Conservation (phyloP, 768 basidiomycete genomes). For the Tricholoma sp. region DNA sequence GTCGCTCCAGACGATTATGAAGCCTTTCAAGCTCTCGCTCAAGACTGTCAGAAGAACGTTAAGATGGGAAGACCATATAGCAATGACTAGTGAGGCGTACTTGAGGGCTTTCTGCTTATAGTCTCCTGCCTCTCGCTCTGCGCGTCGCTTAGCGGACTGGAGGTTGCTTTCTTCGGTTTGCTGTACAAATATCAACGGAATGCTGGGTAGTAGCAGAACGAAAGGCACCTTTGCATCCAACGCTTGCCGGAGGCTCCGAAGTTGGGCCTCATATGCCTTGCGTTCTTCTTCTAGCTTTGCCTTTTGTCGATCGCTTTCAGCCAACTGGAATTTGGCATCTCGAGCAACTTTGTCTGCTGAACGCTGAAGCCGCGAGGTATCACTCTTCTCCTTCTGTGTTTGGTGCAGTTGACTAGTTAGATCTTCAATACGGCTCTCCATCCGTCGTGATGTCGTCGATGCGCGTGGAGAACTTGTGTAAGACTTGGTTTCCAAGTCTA, state of each 20-base stretch:
- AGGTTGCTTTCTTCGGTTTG: conserved; percentile 68
- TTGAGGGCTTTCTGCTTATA: conserved; percentile 64
- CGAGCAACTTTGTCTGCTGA: conserved; percentile 32
- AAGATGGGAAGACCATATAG: conserved; percentile 1
- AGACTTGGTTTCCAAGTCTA: conserved; percentile 78
- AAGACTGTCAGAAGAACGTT: conserved; percentile 31
- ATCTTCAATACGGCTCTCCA: conserved; percentile 71
- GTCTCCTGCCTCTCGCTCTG: conserved; percentile 72
- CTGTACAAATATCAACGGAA: conserved; percentile 28
- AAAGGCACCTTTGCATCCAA: conserved; percentile 55
- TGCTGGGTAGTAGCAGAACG: neutral
- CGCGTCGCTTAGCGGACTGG: conserved; percentile 66
- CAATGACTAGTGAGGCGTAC: conserved; percentile 32
- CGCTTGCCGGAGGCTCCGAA: conserved; percentile 48
- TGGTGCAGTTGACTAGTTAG: conserved; percentile 55
- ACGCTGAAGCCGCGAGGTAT: conserved; percentile 39
- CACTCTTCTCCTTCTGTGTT: conserved; percentile 41
- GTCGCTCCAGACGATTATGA: conserved; percentile 58
- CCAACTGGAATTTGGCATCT: conserved; percentile 49
- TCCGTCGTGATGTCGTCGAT: conserved; percentile 47
- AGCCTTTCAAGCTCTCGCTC: conserved; percentile 68
- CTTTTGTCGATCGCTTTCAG: conserved; percentile 60
- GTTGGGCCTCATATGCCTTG: conserved; percentile 51
- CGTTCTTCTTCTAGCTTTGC: conserved; percentile 62
- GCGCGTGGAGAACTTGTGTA: conserved; percentile 61